Evolutionary conservation across 108 stramenopile species (phyloP).

Genomic region (Nannochloropsis oceanica): DNA sequence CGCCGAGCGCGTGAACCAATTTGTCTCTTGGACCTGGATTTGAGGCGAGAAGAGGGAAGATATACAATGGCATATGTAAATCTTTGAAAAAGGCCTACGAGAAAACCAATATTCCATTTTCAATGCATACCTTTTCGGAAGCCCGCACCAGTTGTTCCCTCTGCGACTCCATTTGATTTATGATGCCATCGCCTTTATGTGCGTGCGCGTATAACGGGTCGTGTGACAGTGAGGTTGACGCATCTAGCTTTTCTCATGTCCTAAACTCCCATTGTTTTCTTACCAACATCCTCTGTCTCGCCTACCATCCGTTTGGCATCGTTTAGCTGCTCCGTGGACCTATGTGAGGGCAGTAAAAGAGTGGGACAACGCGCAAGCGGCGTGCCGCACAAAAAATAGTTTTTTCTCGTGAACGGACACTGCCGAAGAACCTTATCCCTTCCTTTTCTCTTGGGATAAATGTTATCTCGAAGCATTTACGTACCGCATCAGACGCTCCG

Average conservation of each 20-base stretch:
- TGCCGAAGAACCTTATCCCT: background rate
- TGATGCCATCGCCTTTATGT: background rate
- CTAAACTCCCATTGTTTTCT: background rate
- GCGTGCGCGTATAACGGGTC: background rate
- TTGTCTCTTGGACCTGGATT: background rate
- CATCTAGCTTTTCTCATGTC: background rate
- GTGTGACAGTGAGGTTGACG: background rate
- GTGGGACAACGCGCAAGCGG: background rate
- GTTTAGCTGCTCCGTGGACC: background rate
- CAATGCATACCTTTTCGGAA: background rate
- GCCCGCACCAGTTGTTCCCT: background rate
- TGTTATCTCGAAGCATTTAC: background rate
- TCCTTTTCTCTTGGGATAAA: background rate
- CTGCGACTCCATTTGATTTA: background rate
- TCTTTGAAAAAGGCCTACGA: background rate
- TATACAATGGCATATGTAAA: background rate
- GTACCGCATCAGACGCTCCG: background rate
- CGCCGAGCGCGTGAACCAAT: background rate
- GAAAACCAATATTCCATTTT: background rate
- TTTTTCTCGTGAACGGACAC: background rate
- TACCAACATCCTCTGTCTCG: background rate
- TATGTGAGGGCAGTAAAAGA: background rate
- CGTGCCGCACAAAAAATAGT: background rate
- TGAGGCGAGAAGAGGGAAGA: background rate
- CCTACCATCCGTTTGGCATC: background rate